Percentiles rank a stretch among this genome's conserved stretches.
Evolutionary conservation across 2,329 filamentous ascomycete species (phyloP).

Genomic region (Alternaria viburni): DNA sequence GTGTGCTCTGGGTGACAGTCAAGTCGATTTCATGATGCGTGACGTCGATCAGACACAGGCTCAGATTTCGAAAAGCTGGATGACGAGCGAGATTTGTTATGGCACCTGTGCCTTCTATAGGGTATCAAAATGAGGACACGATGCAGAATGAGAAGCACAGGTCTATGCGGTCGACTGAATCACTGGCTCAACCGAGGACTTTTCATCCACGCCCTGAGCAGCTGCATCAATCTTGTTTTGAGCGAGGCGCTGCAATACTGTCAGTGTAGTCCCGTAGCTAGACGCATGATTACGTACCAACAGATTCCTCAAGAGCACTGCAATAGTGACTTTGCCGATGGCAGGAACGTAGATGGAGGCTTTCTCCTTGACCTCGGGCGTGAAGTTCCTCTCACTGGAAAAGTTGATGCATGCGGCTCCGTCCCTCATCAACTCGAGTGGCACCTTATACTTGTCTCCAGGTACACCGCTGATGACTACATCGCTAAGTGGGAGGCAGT

Average conservation of each 20-base stretch:
- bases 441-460: conserved; percentile 86
- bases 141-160: background rate
- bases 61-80: background rate
- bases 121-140: conserved; percentile 29
- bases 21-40: background rate
- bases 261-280: conserved; percentile 20
- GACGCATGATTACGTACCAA: conserved; percentile 65
- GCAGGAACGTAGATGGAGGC: conserved; percentile 96
- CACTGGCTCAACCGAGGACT: conserved; percentile 25
- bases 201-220: conserved; percentile 29
- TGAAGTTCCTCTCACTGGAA: conserved; percentile 93
- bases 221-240: conserved; percentile 50
- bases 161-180: conserved; percentile 12
- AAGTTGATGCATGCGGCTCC: conserved; percentile 99
- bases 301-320: conserved; percentile 85
- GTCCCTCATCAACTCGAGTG: conserved; percentile 79
- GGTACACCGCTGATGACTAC: conserved; percentile 95
- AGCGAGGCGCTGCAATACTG: conserved; percentile 47
- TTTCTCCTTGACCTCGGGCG: conserved; percentile 88
- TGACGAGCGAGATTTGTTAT: conserved; percentile 11
- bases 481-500: conserved; percentile 86
- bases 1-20: background rate
- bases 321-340: conserved; percentile 97
- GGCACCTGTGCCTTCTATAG: conserved; percentile 30
- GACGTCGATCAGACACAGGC: background rate